Base-by-base conservation (phyloP, 2,329 filamentous ascomycete genomes). In the Aureobasidium melanogenum region DNA sequence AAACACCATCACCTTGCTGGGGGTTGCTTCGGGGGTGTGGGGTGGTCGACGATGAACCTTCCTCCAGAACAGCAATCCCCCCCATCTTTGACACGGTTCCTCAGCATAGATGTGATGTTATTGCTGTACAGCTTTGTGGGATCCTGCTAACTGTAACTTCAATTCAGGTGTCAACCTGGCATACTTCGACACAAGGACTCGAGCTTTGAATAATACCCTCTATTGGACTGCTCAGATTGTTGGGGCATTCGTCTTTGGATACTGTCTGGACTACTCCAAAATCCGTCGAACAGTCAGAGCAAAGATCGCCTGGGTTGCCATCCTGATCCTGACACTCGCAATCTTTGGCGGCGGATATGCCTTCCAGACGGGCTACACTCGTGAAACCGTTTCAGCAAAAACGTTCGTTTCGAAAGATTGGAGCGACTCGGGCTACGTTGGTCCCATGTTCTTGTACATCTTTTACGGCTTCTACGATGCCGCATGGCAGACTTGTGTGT, bases 401-500 rank as follows among this genome's bases (percentile, higher is more conserved):
- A 30, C 62, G 19, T 69, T 69, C 58, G 62, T 65, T n/a, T 74
- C 74, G 67, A 76, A 74, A 54, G 89, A 94, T 73, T 94, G 88
- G 86, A 80, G 78, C 2, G 79, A 84, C 60, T 75, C 79, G 30
- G 84, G 84, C 59, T 94, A 88, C 71, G 80, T 87, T 62, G 90
- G 88, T 0, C 88, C 89, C 14, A 89, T 96, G 84, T 90, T 96
- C 73, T 76, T 96, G 57, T 95, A 91, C 78, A 89, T 96, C 69
- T 92, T 92, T 75, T 95, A 94, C 72, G 91, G 91, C 43, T 87
- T 94, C 74, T 94, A 87, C 68, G 93, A 97, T 72, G 90, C 92
- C 46, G 84, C 86, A 60, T 97, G 91, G 87, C 93, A 97, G 78
- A 93, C 91, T 0, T 86, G 81, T 69, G 86, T 92, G 54, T 97